Evolutionary conservation across 2,329 filamentous ascomycete species (phyloP), one percentile per base, ranked within the genome.

Genomic region (Sordariomycetes sp.): DNA sequence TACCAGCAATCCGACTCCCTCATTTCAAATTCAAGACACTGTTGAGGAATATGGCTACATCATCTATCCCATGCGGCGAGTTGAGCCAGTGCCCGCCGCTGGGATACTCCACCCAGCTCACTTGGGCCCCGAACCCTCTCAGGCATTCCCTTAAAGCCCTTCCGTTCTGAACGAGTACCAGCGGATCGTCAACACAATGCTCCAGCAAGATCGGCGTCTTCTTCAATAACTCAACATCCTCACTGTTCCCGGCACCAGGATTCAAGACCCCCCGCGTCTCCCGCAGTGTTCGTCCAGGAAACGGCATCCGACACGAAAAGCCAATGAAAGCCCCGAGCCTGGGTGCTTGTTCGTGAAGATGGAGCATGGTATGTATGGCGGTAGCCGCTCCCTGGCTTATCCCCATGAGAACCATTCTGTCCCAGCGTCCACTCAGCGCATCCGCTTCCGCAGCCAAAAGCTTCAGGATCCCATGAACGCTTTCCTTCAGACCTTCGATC

Each of bases 311-410:
- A 14, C 51, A 54, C 6, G 55, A 56, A 18, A 64, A 57, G 1
- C 57, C 61, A 23, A 68, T 25, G 30, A 62, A 58, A 1, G 54
- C 61, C 4, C 44, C 50, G 2, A 54, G 38, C 4, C 42, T 21
- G 0, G 24, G 38, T 4, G 27, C 25, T 3, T 49, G 50, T 1
- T 54, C 27, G 3, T 45, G 36, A 7, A 65, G 37, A 29, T 55
- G 58, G 24, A 66, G 47, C 2, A 66, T 41, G 4, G 53, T 47
- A 24, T 61, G 57, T 2, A 54, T 46, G 17, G 53, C 48, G 5
- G 63, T 63, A 1, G 65, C 62, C 3, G 51, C 61, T 15, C 65
- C 66, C 50, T 65, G 61, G 35, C 63, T 65, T 33, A 70, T 64
- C 0, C 67, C 65, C 6, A 59, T 59, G 1, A 70, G 44, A 6